phyloP scores from a whole-genome alignment of 1,139 yeast species.

The Blastobotrys elegans region DNA sequence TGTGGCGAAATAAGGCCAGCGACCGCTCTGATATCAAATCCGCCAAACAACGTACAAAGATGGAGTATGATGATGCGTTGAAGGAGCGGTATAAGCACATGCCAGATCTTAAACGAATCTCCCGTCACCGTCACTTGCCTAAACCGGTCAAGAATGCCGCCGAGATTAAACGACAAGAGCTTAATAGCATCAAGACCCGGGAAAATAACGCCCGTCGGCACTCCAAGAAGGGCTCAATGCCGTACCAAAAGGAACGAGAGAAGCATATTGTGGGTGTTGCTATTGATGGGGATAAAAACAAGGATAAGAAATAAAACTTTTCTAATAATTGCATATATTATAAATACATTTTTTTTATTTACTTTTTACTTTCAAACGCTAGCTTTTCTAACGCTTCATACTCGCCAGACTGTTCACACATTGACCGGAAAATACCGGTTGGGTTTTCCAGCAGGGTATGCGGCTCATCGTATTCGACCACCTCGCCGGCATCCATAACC shows the following conservation, averaged over 20 bases:
- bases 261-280: conserved; percentile 85
- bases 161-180: conserved; percentile 75
- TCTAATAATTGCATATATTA: too few relatives aligned
- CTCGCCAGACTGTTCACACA: conserved; percentile 94
- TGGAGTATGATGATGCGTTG: conserved; percentile 86
- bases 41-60: conserved; percentile 70
- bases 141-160: conserved; percentile 78
- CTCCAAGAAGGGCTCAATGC: conserved; percentile 62
- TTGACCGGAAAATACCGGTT: conserved; percentile 66
- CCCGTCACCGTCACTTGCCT: conserved; percentile 91
- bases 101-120: conserved; percentile 91
- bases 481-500: conserved; percentile 92
- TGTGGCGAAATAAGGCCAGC: conserved; percentile 88
- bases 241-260: conserved; percentile 57
- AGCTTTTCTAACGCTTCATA: conserved; percentile 65
- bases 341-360: too few relatives aligned
- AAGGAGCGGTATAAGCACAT: conserved; percentile 89
- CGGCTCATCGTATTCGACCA: conserved; percentile 88
- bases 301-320: background rate
- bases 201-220: conserved; percentile 79
- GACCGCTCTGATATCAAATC: conserved; percentile 80
- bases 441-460: conserved; percentile 59
- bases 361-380: conserved; percentile 49
- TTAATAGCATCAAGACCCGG: conserved; percentile 66
- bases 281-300: conserved; percentile 41